Evolutionary conservation across 2,329 filamentous ascomycete species (phyloP), one percentile per base, ranked within the genome.

Genomic region (Thyridium curvatum): DNA sequence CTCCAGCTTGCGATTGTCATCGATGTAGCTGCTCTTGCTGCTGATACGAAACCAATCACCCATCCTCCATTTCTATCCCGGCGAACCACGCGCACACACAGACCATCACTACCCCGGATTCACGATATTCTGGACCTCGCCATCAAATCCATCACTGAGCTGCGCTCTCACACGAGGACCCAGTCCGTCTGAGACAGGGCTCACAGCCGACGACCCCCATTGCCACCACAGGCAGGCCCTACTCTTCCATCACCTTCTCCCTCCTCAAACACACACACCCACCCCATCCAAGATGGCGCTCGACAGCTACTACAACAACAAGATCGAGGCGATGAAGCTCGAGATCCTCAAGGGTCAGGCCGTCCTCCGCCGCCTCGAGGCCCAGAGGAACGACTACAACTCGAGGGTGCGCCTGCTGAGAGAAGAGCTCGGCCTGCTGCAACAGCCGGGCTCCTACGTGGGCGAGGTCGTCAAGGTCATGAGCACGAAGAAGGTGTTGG

Each of bases 381-480:
- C 93, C 52, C 94, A 98, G 68, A 83, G 93, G 52, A 98, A 98
- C 60, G 93, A 98, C 69, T 97, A 97, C 77, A 98, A 98, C 73
- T 97, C 93, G 44, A 82, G 93, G 60, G 93, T 98, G 55, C 86
- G 93, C 46, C 74, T 98, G 65, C 70, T 98, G 56, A 79, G 93
- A 54, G 93, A 98, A 70, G 93, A 98, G 72, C 78, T 98, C 16
- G 93, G 93, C 38, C 72, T 98, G 55, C 72, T 98, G 48, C 93
- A 98, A 67, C 93, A 98, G 64, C 93, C 93, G 4, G 93, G 93
- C 31, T 97, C 91, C 15, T 98, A 98, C 59, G 93, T 98, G 28
- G 93, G 93, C 43, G 93, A 98, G 68, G 93, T 98, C n/a, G 93
- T 98, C 60, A 98, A 97, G 76, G 93, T 97, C 42, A 98, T 98